Base-by-base conservation (phyloP, 345 rosid species). In the Aquilaria malaccensis region DNA sequence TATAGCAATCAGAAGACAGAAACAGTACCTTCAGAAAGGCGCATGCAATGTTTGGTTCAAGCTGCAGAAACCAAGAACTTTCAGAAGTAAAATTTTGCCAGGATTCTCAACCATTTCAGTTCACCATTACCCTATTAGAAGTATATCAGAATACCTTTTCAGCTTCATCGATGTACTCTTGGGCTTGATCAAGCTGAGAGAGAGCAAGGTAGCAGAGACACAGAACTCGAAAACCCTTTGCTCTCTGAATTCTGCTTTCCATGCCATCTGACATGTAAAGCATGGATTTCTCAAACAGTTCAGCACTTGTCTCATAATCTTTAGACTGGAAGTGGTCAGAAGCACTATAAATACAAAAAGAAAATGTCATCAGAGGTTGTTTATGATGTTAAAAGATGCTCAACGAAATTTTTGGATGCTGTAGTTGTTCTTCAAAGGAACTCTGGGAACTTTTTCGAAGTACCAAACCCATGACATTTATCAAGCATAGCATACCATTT, bases 221-320 rank as follows among this genome's bases (percentile, higher is more conserved):
- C 79, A 94, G 70, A 65, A 90, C 96, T 76, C 97, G 85, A 72
- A 85, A 94, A 12, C 99, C 91, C 80, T 90, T 90, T 57, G 97
- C 99, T 65, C 97, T 79, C 61, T 80, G 77, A 66, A 60, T 76
- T 82, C 85, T 85, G 64, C 79, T 82, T 62, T 88, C 96, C 9
- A 79, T 55, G 67, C 82, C 80, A 74, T 74, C 71, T 43, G 99
- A 89, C 67, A 86, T 75, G 71, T 88, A 94, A 56, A 94, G 97
- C 86, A 94, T 76, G 9, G 99, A 85, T 68, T 88, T 94, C 83
- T 94, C 99, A 61, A 83, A 94, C 86, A 90, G 76, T 75, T 82
- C 91, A 48, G 97, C 95, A 68, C 95, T 79, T 57, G 78, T 81
- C 72, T 73, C 83, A 70, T 81, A 94, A 56, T 94, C 93, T 76